These are phyloP conservation scores for Plasmodium inui DNA, from an alignment of 169 alveolate genomes.

Conservation along the genomic window DNA sequence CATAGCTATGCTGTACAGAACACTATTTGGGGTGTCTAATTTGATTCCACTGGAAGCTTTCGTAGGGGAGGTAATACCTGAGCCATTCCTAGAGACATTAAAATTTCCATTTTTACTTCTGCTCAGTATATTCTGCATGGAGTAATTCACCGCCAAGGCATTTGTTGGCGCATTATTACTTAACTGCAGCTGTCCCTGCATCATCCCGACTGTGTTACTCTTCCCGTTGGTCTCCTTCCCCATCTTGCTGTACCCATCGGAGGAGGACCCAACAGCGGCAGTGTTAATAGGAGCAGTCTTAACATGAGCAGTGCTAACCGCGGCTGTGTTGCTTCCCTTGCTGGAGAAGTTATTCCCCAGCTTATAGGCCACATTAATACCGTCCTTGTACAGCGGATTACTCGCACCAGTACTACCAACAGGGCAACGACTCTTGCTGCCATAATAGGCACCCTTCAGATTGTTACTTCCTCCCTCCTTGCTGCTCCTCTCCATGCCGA, in stretches of 20 bases:
- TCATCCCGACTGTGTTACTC: background rate
- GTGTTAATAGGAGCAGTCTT: no score
- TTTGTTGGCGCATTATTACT: background rate
- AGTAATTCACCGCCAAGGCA: background rate
- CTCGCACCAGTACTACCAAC: background rate
- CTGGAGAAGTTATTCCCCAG: background rate
- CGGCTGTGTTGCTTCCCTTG: background rate
- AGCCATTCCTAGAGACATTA: background rate
- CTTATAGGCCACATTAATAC: background rate
- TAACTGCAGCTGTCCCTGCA: background rate
- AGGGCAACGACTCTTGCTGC: background rate
- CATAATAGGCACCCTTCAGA: background rate
- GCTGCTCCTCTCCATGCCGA: background rate
- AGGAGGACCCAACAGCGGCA: background rate
- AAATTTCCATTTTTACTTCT: background rate
- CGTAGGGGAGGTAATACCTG: background rate
- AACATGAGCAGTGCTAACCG: background rate
- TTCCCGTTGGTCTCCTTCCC: background rate
- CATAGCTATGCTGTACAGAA: slow-evolving; percentile 1
- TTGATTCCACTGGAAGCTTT: background rate
- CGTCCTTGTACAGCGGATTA: background rate
- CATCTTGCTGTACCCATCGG: background rate
- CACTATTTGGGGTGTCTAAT: background rate
- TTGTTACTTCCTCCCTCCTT: background rate
- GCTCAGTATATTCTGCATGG: background rate